phyloP scores from a whole-genome alignment of 176 grass and related monocot genomes.

The Stipa capillata region DNA sequence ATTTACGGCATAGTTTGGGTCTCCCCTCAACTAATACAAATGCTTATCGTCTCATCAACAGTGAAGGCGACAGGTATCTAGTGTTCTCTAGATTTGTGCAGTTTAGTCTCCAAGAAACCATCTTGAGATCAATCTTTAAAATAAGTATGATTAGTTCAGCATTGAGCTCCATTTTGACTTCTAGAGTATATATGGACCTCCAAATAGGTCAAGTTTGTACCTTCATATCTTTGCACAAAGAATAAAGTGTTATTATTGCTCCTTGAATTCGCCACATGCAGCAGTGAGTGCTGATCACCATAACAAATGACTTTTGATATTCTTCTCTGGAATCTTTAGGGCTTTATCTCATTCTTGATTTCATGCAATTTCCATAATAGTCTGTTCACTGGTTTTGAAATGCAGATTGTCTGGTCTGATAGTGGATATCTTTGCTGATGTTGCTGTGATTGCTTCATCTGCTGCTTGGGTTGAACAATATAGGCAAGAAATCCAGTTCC shows the following conservation, averaged over 20 bases:
- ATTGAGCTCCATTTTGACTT: not conserved
- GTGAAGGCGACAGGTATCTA: slow-evolving; percentile 82
- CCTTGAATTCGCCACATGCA: not conserved
- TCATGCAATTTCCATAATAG: not conserved
- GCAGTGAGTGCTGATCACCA: not conserved
- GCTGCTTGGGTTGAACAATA: slow-evolving; percentile 99
- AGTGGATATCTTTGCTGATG: slow-evolving; percentile 84
- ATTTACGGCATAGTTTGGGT: slow-evolving; percentile 53
- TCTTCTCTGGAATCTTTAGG: not conserved
- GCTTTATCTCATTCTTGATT: not conserved
- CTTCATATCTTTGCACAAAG: not conserved
- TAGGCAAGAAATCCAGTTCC: slow-evolving; percentile 77
- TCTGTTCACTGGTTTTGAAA: not conserved
- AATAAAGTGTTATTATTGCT: not conserved
- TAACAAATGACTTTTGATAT: not conserved
- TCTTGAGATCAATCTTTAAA: not conserved
- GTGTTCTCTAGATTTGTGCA: not conserved
- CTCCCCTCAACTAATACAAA: slow-evolving; percentile 74
- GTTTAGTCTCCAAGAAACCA: not conserved
- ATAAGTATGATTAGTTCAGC: not conserved
- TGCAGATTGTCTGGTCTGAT: slow-evolving; percentile 94
- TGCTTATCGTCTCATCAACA: slow-evolving; percentile 90
- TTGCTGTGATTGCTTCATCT: slow-evolving; percentile 87
- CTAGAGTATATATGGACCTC: not conserved
- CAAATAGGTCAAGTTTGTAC: not conserved